Evolutionary conservation across 192 early-diverging fungal species (phyloP), one percentile per base, ranked within the genome.

Genomic region (Coemansia sp.): DNA sequence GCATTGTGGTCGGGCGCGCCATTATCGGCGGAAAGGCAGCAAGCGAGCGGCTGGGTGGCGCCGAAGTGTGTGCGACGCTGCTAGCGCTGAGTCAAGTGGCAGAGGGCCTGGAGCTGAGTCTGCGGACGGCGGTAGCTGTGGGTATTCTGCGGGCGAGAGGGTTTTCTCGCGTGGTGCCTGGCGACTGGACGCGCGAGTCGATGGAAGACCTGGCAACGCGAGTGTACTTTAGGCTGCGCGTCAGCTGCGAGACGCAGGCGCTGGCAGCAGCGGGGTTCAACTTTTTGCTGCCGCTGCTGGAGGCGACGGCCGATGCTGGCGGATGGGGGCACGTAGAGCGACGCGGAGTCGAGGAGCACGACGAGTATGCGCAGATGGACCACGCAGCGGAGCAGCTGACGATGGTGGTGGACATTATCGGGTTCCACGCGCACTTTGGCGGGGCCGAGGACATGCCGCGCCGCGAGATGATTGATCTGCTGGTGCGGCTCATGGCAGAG

Each of bases 151-250:
- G 65, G 3, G 63, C 63, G 34, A 70, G 68, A 36, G 73, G 74
- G 12, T 41, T 71, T 7, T 58, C 46, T 11, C 27, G 35, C 40
- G 56, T 53, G 4, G 65, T 80, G 35, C 64, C 81, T 1, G 26
- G 18, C 1, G 60, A 41, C 19, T 80, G 75, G 72, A 44, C 10
- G 52, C 65, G 58, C n/a, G 68, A 80, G 70, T 19, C 65, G 17
- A 48, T 67, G 58, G 62, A 64, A 46, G 67, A 60, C 32, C 56
- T 75, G 37, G 83, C 84, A 8, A 74, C 83, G 33, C 86, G 87
- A 38, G 80, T 91, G 40, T 70, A 87, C 39, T 92, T 83, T 65
- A 83, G 87, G 4, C 76, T 90, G 58, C 84, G 89, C 33, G 80
- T 86, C 52, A 71, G 79, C 21, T 83, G 83, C 29, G 87, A 89